A percentile compares a stretch with the other conserved stretches of the same genome.
Evolutionary conservation across 192 early-diverging fungal genomes (phyloP).

Genomic region (Funneliformis mosseae): DNA sequence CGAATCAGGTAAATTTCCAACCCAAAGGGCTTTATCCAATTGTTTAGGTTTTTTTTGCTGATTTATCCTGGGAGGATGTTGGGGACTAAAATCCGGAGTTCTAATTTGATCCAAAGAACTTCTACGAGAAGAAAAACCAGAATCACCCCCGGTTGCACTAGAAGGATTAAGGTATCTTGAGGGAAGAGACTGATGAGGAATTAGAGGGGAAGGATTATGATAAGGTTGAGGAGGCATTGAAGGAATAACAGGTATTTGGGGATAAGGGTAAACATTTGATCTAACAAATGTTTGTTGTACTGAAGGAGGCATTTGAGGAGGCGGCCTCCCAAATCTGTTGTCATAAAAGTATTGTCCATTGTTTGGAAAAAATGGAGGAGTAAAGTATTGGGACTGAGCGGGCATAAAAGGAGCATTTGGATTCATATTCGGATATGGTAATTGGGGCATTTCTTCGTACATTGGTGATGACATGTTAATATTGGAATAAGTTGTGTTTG

Average conservation of each 20-base stretch:
- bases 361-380: slow-evolving; percentile 18
- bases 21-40: slow-evolving; percentile 56
- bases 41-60: slow-evolving; percentile 53
- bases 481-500: not conserved
- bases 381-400: slow-evolving; percentile 22
- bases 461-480: not conserved
- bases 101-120: slow-evolving; percentile 29
- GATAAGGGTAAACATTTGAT: slow-evolving; percentile 32
- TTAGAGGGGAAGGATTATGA: slow-evolving; percentile 31
- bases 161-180: slow-evolving; percentile 17
- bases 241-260: slow-evolving; percentile 13
- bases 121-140: slow-evolving; percentile 33
- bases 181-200: slow-evolving; percentile 18
- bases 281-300: slow-evolving; percentile 9
- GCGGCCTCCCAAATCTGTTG: slow-evolving; percentile 18
- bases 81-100: slow-evolving; percentile 29
- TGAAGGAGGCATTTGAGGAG: slow-evolving; percentile 9
- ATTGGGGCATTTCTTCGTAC: slow-evolving; percentile 11
- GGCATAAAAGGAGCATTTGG: slow-evolving; percentile 13
- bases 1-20: slow-evolving; percentile 50
- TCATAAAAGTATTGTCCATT: slow-evolving; percentile 32
- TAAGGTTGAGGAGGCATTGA: slow-evolving; percentile 8
- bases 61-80: slow-evolving; percentile 19
- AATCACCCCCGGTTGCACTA: slow-evolving; percentile 30
- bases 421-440: not conserved